Evolutionary conservation across 2,329 filamentous ascomycete genomes (phyloP).

Genomic region (Aureobasidium zeae): DNA sequence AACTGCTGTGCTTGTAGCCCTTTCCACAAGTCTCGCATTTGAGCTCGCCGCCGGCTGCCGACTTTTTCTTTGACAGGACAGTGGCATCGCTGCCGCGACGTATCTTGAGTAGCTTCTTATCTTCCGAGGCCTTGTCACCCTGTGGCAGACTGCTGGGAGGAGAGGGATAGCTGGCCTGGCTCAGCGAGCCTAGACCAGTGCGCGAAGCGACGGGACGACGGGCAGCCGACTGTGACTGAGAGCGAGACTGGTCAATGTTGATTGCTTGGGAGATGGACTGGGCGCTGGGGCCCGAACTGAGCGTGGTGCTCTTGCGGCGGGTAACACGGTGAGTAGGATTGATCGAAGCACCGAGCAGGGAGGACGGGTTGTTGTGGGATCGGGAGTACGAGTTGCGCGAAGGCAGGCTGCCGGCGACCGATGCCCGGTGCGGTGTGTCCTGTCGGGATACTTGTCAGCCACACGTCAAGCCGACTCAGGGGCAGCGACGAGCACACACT

Average conservation of each 20-base stretch:
- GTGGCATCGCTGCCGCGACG: slow-evolving; percentile 77
- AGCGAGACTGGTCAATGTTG: slow-evolving; percentile 13
- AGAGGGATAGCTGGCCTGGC: slow-evolving; percentile 51
- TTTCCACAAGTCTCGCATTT: slow-evolving; percentile 98
- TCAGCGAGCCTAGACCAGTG: slow-evolving; percentile 38
- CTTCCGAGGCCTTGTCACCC: slow-evolving; percentile 31
- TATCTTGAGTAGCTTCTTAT: slow-evolving; percentile 36
- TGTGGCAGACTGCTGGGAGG: slow-evolving; percentile 61
- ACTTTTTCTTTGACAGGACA: slow-evolving; percentile 67
- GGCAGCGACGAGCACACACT: neutral
- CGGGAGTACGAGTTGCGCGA: slow-evolving; percentile 59
- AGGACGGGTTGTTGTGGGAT: slow-evolving; percentile 77
- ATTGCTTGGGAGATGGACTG: slow-evolving; percentile 63
- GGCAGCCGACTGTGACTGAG: too few species aligned
- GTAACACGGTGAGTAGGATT: slow-evolving; percentile 79
- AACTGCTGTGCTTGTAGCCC: slow-evolving; percentile 99
- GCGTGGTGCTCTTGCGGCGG: slow-evolving; percentile 85
- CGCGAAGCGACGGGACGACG: slow-evolving; percentile 55
- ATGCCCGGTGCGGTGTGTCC: slow-evolving; percentile 41
- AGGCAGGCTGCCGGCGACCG: slow-evolving; percentile 49
- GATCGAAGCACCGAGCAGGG: slow-evolving; percentile 64
- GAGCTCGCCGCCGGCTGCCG: slow-evolving; percentile 71
- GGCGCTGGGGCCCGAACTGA: slow-evolving; percentile 61
- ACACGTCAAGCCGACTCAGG: neutral
- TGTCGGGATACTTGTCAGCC: slow-evolving; percentile 15